These are phyloP conservation scores for Fusarium marasasianum DNA, from an alignment of 2,329 filamentous ascomycete genomes.

Conservation along the genomic window DNA sequence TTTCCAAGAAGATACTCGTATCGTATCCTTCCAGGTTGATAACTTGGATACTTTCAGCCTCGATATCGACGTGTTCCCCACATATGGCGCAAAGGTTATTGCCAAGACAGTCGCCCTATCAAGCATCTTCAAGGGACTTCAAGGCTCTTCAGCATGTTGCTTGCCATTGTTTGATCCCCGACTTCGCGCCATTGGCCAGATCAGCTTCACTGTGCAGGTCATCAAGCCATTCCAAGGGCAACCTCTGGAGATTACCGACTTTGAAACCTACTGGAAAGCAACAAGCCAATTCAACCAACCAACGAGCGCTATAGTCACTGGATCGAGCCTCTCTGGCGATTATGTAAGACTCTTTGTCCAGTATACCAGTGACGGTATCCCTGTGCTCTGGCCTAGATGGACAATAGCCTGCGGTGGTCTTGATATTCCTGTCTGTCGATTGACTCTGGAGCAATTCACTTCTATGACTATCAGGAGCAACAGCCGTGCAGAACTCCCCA, in stretches of 20 bases:
- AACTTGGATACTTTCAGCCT: constrained; percentile 91
- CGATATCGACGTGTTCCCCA: constrained; percentile 97
- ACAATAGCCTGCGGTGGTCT: constrained; percentile 79
- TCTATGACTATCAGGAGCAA: constrained; percentile 57
- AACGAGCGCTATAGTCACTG: constrained; percentile 88
- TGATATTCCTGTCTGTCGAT: constrained; percentile 81
- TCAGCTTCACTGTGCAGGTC: constrained; percentile 93
- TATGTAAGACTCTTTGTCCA: constrained; percentile 94
- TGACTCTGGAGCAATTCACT: constrained; percentile 78
- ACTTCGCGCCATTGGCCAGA: constrained; percentile 89
- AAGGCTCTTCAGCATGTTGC: constrained; percentile 81
- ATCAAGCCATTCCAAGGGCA: constrained; percentile 95
- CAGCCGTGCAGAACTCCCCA: constrained; percentile 55
- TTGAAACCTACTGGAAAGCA: constrained; percentile 99
- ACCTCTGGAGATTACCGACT: constrained; percentile 95
- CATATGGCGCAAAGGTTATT: constrained; percentile 96
- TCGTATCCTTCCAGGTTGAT: constrained; percentile 96
- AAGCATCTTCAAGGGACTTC: constrained; percentile 80
- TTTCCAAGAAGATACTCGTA: constrained; percentile 93
- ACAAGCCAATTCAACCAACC: constrained; percentile 88
- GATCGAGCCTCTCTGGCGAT: constrained; percentile 94
- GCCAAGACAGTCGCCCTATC: constrained; percentile 94
- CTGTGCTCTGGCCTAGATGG: constrained; percentile 89
- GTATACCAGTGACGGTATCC: constrained; percentile 85
- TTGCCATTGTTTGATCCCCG: constrained; percentile 93